Conservation (phyloP, 2,329 filamentous ascomycete genomes). For the Coniochaeta sp. region DNA sequence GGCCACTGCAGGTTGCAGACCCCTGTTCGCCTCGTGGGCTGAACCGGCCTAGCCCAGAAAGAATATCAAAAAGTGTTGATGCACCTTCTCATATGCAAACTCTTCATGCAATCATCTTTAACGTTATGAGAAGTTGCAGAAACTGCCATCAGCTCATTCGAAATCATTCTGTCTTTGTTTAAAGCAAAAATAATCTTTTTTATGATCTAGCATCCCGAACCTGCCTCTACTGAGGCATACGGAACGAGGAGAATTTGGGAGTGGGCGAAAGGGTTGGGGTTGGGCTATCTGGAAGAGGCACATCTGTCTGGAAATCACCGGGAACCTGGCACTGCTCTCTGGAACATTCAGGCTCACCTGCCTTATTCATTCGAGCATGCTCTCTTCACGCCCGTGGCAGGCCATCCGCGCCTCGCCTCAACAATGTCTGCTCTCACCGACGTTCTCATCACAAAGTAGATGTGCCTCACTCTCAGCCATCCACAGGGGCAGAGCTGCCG, state of each 20-base stretch:
- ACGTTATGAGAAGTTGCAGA: neutral
- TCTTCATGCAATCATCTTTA: neutral
- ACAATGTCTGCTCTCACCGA: neutral
- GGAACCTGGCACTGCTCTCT: neutral
- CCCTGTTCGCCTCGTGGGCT: neutral
- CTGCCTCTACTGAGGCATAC: neutral
- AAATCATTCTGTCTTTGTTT: neutral
- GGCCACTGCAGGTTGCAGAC: neutral
- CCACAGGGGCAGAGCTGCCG: neutral
- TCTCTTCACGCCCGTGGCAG: neutral
- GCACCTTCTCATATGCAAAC: neutral
- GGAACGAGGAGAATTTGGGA: neutral
- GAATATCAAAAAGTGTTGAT: neutral
- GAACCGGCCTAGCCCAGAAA: neutral
- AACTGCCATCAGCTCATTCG: no score
- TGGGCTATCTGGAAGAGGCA: neutral
- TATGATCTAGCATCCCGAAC: neutral
- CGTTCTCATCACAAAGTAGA: neutral
- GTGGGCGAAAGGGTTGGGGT: neutral
- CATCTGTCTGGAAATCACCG: no score
- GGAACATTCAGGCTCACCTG: neutral
- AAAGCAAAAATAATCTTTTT: neutral
- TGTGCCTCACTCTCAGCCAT: constrained; percentile 4
- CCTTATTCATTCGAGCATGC: neutral
- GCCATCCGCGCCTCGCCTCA: neutral